Evolutionary conservation across 2,329 filamentous ascomycete species (phyloP), one percentile per base, ranked within the genome.

Genomic region (Leptographium radiaticola): DNA sequence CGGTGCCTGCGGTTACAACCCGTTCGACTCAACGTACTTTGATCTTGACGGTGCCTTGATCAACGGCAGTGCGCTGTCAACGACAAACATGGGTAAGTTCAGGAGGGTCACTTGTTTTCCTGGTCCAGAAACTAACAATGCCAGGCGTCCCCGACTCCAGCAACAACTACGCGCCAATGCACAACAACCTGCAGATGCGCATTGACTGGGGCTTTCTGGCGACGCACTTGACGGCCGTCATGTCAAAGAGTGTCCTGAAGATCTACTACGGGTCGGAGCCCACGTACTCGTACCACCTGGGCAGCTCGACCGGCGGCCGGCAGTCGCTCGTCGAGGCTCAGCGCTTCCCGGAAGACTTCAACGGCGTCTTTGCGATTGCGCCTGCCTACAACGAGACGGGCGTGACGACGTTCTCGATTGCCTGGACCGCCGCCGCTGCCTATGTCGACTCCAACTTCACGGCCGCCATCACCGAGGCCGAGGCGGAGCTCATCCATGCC

Each of bases 261-360:
- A 62, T 64, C 10, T 77, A 71, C 62, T 78, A 78, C 58, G 59
- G 64, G 15, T 33, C 30, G 5, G 45, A 40, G 2, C 64, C 67
- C 9, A 59, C 63, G 0, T 72, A 72, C 59, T 71, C 66, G 20
- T 78, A 77, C 61, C 77, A 71, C 57, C 63, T 67, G 12, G 76
- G 76, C 31, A 79, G 75, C 60, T 76, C 73, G 4, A 77, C 75
- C 0, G 76, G 77, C 39, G 76, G 77, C 2, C 65, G 75, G 2
- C 75, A 79, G 64, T 76, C 75, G 4, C 63, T 76, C 31, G 72
- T 72, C 51, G 67, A 72, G 34, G 69, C 73, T 6, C 69, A 77
- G 58, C 61, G 68, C n/a, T 76, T 71, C 56, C 75, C 75, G 0
- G 68, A 74, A 9, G 74, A 77, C 54, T 77, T 77, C 54, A 72